Conservation (phyloP, 306 rosid genomes). For the Hylodesmum podocarpum region DNA sequence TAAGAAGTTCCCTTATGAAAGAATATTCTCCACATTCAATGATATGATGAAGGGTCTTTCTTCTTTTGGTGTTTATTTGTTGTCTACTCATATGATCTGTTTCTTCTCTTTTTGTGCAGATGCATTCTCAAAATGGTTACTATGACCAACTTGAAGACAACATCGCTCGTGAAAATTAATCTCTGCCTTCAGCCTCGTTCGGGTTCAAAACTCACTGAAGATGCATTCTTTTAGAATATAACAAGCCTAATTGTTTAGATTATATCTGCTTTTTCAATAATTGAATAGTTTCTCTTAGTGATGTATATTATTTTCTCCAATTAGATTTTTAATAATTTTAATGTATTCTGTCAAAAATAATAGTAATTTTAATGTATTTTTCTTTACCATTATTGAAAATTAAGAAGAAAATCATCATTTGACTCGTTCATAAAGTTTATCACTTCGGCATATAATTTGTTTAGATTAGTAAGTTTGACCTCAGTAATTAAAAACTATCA, state of each 20-base stretch:
- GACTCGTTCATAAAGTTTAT: not conserved
- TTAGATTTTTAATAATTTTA: too few species aligned
- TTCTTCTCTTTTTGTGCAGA: constrained; percentile 32
- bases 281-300: constrained; percentile 15
- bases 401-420: not conserved
- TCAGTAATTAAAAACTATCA: too few species aligned
- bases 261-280: constrained; percentile 20
- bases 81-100: not conserved
- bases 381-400: not conserved
- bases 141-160: constrained; percentile 44
- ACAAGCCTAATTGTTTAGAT: constrained; percentile 3
- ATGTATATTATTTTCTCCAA: constrained; percentile 1
- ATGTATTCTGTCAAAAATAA: too few species aligned
- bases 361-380: not conserved
- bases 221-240: constrained; percentile 21
- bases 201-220: not conserved
- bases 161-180: constrained; percentile 26
- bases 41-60: not conserved
- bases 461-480: too few species aligned
- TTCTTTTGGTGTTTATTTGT: not conserved
- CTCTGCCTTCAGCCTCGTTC: not conserved
- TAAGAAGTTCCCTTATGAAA: not conserved
- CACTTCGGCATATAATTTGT: not conserved
- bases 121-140: constrained; percentile 18
- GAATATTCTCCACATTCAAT: not conserved